Evolutionary conservation across 2,329 filamentous ascomycete species (phyloP).

Genomic region (Fusarium transvaalense): DNA sequence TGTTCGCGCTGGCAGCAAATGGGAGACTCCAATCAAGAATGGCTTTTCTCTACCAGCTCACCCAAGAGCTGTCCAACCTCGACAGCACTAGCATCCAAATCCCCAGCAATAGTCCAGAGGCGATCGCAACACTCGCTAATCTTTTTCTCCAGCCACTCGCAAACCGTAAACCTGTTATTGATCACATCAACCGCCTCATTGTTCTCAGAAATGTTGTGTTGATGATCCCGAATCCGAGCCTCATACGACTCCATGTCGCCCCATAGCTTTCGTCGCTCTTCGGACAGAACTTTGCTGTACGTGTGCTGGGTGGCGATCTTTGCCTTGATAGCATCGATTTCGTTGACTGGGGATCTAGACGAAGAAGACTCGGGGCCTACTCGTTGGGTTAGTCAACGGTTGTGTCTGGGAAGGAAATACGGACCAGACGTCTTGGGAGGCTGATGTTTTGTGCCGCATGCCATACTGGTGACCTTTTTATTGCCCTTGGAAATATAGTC

Average conservation of each 20-base stretch:
- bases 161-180: not conserved
- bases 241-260: not conserved
- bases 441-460: not conserved
- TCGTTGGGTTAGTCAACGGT: not conserved
- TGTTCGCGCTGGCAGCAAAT: rapidly evolving
- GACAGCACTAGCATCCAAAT: not conserved
- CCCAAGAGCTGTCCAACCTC: not conserved
- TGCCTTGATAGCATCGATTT: not conserved
- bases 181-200: not conserved
- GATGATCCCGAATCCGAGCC: not conserved
- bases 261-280: not conserved
- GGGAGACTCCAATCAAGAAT: not conserved
- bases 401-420: not conserved
- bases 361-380: not conserved
- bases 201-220: not conserved
- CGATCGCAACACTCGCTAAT: not conserved
- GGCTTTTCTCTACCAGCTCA: not conserved
- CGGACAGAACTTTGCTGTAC: not conserved
- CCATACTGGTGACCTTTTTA: not conserved
- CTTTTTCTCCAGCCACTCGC: not conserved
- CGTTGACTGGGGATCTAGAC: not conserved
- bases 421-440: not conserved
- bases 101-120: not conserved
- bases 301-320: not conserved
- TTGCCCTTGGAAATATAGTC: not conserved